phyloP scores from a whole-genome alignment of 441 rosid species.

The Aquilaria agallochum region DNA sequence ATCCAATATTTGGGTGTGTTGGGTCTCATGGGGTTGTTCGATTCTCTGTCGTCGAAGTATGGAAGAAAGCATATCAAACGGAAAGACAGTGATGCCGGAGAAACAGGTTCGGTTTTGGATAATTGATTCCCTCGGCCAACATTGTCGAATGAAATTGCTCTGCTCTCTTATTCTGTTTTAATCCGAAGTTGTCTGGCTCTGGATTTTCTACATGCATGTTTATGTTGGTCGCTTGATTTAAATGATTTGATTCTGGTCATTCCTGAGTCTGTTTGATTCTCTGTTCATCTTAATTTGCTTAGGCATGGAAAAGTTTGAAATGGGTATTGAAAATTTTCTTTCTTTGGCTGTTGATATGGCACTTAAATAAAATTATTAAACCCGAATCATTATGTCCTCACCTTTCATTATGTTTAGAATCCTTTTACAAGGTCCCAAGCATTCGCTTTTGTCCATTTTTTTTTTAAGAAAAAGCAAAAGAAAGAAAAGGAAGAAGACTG shows the following conservation, averaged over 20 bases:
- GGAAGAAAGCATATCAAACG: slow-evolving; percentile 65
- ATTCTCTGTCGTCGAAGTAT: slow-evolving; percentile 41
- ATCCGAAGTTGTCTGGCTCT: slow-evolving; percentile 6
- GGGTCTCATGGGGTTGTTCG: slow-evolving; percentile 47
- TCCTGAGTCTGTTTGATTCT: background rate
- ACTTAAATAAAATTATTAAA: too few species aligned
- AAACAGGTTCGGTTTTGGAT: slow-evolving; percentile 50
- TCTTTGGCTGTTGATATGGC: background rate
- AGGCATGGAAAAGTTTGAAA: too few species aligned
- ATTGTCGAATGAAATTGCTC: background rate
- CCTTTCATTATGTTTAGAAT: too few species aligned
- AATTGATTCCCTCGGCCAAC: background rate
- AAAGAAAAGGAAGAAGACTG: too few species aligned
- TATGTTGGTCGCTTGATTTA: background rate
- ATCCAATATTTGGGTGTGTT: background rate
- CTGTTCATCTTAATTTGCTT: background rate
- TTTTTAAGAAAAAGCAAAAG: too few species aligned
- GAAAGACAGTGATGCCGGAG: slow-evolving; percentile 94
- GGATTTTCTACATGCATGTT: slow-evolving; percentile 3
- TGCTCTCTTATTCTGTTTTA: background rate
- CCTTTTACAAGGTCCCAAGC: too few species aligned
- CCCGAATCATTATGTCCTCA: too few species aligned
- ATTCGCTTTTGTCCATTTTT: too few species aligned
- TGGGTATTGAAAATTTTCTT: background rate
- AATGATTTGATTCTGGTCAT: background rate